phyloP scores from a whole-genome alignment of 2,329 filamentous ascomycete genomes.

The Mollisiaceae sp. region DNA sequence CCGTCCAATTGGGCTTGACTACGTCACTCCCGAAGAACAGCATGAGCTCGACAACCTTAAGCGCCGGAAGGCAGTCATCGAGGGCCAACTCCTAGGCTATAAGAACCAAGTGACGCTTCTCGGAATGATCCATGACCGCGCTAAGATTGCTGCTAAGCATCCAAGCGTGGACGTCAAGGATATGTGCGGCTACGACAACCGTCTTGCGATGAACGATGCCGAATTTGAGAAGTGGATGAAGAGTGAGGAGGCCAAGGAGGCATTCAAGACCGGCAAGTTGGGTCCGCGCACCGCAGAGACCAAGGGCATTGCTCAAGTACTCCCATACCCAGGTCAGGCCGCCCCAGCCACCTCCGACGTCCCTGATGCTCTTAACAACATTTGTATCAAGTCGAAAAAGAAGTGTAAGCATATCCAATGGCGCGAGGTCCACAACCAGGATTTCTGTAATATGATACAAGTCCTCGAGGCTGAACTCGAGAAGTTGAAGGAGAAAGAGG shows the following conservation, averaged over 20 bases:
- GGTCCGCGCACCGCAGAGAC: slow-evolving; percentile 39
- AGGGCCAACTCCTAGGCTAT: slow-evolving; percentile 31
- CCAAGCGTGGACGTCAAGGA: slow-evolving; percentile 33
- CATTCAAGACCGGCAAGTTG: slow-evolving; percentile 35
- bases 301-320: slow-evolving; percentile 26
- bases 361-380: slow-evolving; percentile 33
- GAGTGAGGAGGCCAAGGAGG: slow-evolving; percentile 35
- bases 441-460: slow-evolving; percentile 22
- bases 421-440: slow-evolving; percentile 35
- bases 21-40: slow-evolving; percentile 38
- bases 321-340: slow-evolving; percentile 31
- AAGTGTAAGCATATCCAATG: slow-evolving; percentile 39
- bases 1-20: slow-evolving; percentile 36
- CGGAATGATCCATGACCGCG: slow-evolving; percentile 36
- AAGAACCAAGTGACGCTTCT: slow-evolving; percentile 34
- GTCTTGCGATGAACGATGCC: slow-evolving; percentile 39
- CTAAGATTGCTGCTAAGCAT: slow-evolving; percentile 30
- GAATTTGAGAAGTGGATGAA: slow-evolving; percentile 37
- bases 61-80: slow-evolving; percentile 26
- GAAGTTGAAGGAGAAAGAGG: slow-evolving; percentile 28
- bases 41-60: slow-evolving; percentile 32
- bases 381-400: slow-evolving; percentile 37
- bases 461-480: slow-evolving; percentile 23
- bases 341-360: slow-evolving; percentile 16
- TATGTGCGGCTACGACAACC: slow-evolving; percentile 41